Percentiles rank a stretch among this genome's conserved stretches.
Conservation (phyloP, 2,329 filamentous ascomycete species). For the Aureobasidium pullulans region DNA sequence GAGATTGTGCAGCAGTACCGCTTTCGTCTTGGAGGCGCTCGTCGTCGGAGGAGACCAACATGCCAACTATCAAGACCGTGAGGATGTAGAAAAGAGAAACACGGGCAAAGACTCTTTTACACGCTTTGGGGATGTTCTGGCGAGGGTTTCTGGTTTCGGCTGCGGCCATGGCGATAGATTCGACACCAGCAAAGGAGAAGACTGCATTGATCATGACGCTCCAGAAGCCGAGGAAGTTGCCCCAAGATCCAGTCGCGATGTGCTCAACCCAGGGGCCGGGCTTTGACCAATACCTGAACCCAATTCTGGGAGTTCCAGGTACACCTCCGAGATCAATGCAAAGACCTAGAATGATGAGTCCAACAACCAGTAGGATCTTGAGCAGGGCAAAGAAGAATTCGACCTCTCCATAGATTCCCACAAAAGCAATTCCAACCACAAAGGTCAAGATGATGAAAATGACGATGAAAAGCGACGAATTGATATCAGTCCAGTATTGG, state of each 20-base stretch:
- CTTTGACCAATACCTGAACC: slow-evolving; percentile 39
- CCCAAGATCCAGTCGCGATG: slow-evolving; percentile 27
- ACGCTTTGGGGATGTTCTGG: slow-evolving; percentile 67
- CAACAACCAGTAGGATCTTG: slow-evolving; percentile 40
- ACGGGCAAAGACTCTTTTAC: slow-evolving; percentile 73
- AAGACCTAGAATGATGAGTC: slow-evolving; percentile 38
- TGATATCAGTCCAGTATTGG: slow-evolving; percentile 27
- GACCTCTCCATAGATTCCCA: slow-evolving; percentile 50
- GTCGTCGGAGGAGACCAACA: slow-evolving; percentile 57
- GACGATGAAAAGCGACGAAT: slow-evolving; percentile 53
- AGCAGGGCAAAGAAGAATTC: slow-evolving; percentile 43
- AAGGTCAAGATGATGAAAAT: slow-evolving; percentile 41
- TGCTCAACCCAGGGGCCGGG: slow-evolving; percentile 39
- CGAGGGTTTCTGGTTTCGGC: slow-evolving; percentile 74
- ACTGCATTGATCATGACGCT: slow-evolving; percentile 60
- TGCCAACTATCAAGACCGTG: slow-evolving; percentile 66
- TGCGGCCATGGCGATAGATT: slow-evolving; percentile 72
- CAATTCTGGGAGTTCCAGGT: slow-evolving; percentile 32
- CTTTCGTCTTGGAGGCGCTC: slow-evolving; percentile 46
- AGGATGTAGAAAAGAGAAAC: slow-evolving; percentile 75
- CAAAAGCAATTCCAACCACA: slow-evolving; percentile 32
- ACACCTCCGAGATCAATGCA: slow-evolving; percentile 38
- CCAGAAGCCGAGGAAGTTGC: slow-evolving; percentile 39
- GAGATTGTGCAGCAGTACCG: slow-evolving; percentile 51
- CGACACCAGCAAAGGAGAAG: slow-evolving; percentile 71